Base-by-base conservation (phyloP, 176 grass and related monocot genomes). In the Paspalum notatum region DNA sequence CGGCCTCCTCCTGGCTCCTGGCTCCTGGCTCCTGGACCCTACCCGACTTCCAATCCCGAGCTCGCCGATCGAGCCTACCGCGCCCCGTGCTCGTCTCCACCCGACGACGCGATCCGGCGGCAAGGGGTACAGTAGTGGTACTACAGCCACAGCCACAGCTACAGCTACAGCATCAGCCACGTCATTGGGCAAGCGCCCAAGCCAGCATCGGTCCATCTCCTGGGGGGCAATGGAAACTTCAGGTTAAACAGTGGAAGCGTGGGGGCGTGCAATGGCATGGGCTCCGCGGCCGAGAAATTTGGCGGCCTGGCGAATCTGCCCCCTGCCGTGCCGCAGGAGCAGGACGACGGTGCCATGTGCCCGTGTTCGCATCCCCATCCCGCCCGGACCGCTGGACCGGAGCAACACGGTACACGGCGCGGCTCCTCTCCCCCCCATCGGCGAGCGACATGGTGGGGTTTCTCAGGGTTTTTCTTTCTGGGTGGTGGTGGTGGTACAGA, bases 161-260 rank as follows among this genome's bases (percentile, higher is more conserved):
- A 32, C 32, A 32, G 32, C 32, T 32, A 32, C 32, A 32, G 32
- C 32, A 3, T 32, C 32, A 3, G 6, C 42, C 67, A 27, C 6
- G 68, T 44, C 68, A 50, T 71, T 50, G 68, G 68, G 15, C n/a
- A 47, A 16, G 66, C 40, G n/a, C n/a, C n/a, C n/a, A n/a, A n/a
- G n/a, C n/a, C n/a, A n/a, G n/a, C n/a, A n/a, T n/a, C n/a, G n/a
- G n/a, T n/a, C n/a, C n/a, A n/a, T n/a, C n/a, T n/a, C n/a, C n/a
- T n/a, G n/a, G n/a, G n/a, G n/a, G n/a, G n/a, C n/a, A n/a, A 49
- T 71, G 45, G 46, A 71, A 50, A 16, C 45, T 49, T 71, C 7
- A 71, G 68, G 45, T 71, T 71, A 1, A 48, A 70, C 68, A 50
- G 68, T 4, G 24, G 44, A 48, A 3, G 68, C 14, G 68, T 17